Evolutionary conservation across 441 rosid genomes (phyloP), one percentile per base, ranked within the genome.

Genomic region (Gossypium aridum): DNA sequence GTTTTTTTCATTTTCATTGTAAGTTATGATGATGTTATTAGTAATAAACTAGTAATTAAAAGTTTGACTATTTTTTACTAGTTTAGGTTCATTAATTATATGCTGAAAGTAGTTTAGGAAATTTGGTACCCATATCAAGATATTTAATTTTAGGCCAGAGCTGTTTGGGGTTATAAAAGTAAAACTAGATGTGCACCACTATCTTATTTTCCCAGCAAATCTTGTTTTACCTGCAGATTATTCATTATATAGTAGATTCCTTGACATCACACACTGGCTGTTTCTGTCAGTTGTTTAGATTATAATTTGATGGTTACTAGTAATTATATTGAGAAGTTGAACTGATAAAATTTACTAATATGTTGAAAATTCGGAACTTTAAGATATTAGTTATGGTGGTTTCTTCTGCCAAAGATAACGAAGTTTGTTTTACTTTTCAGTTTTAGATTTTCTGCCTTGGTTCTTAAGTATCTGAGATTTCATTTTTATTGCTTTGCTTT

Each of bases 401-500:
- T 70, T 28, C 49, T 70, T 31, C 62, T 26, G 23, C 47, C 62
- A 10, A 57, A 60, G 16, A 14, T 23, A 67, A 34, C 47, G 34
- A 19, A 43, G 13, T 31, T 62, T 63, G 7, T 69, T 73, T 70
- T 62, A 12, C 12, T 54, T 43, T 51, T 6, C 19, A 64, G 26
- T 54, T 75, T 14, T 23, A 68, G 72, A 31, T 70, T 17, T 31
- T 54, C 61, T 6, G 22, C 63, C 49, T 49, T 54, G 20, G 20
- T 19, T 45, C 39, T 63, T 9, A 28, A 59, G 31, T 57, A 56
- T 66, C 53, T 54, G 64, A 37, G 54, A 12, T 78, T 23, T 71
- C 19, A 66, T 20, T 37, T 55, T 64, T 66, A 49, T 75, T 63
- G 14, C 68, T 82, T 88, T 57, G 57, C 73, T 71, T 83, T 71